phyloP scores from a whole-genome alignment of 768 basidiomycete genomes.

The Pleurotus sapidus region DNA sequence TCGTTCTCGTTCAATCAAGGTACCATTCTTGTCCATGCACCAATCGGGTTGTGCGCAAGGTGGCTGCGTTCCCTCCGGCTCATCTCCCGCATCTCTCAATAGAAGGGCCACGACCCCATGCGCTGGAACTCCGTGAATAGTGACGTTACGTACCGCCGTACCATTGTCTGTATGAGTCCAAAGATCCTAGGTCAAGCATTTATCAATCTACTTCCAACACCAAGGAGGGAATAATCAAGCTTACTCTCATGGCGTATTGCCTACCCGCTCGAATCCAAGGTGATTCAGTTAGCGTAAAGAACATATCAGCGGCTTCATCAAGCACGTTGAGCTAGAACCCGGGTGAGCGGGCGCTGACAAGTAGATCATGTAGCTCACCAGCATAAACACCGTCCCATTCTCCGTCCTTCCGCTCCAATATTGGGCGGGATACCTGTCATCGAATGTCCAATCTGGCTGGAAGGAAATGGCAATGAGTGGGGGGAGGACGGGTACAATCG shows the following conservation, averaged over 20 bases:
- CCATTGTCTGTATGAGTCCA: constrained; percentile 58
- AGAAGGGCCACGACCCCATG: constrained; percentile 53
- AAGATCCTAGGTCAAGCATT: constrained; percentile 32
- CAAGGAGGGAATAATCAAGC: constrained; percentile 12
- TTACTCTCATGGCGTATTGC: constrained; percentile 56
- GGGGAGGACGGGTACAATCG: not conserved
- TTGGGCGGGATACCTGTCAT: constrained; percentile 56
- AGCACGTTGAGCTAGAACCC: constrained; percentile 48
- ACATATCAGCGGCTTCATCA: constrained; percentile 47
- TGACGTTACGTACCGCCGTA: constrained; percentile 49
- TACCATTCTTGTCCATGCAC: constrained; percentile 63
- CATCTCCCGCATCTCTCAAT: constrained; percentile 63
- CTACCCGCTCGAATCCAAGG: constrained; percentile 64
- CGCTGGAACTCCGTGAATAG: constrained; percentile 41
- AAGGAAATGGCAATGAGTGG: not conserved
- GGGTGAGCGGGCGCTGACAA: too few relatives aligned
- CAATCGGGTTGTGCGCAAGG: constrained; percentile 54
- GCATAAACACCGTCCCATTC: constrained; percentile 67
- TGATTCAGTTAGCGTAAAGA: constrained; percentile 61
- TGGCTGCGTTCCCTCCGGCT: constrained; percentile 56
- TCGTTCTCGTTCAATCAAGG: constrained; percentile 15
- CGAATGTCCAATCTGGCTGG: constrained; percentile 40
- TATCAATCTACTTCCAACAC: not conserved
- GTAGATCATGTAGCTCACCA: constrained; percentile 36
- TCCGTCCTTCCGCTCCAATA: constrained; percentile 69